A percentile compares a stretch with the other conserved stretches of the same genome.
These are phyloP conservation scores for Colletotrichum sansevieriae DNA, from an alignment of 2,329 filamentous ascomycete species.

Conservation along the genomic window DNA sequence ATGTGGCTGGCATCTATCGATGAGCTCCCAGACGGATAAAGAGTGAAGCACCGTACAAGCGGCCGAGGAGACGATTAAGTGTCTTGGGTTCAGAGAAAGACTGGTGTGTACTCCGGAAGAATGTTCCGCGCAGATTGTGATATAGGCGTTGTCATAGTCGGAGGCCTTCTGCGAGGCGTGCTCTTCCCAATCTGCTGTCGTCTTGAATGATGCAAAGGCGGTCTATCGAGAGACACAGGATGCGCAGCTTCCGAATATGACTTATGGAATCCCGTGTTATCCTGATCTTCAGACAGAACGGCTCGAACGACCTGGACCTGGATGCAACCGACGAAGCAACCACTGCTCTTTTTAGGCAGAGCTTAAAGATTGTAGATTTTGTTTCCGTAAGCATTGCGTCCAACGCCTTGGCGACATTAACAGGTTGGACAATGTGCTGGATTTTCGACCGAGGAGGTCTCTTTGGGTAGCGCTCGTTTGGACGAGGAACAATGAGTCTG, in stretches of 20 bases:
- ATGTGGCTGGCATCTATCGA: background rate
- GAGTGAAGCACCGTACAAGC: background rate
- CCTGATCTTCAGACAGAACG: background rate
- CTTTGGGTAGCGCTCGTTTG: too few species aligned
- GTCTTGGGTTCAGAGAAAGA: background rate
- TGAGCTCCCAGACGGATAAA: background rate
- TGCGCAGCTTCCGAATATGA: constrained; percentile 33
- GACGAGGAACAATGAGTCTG: too few species aligned
- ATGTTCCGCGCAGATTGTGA: constrained; percentile 22
- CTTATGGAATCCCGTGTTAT: constrained; percentile 42
- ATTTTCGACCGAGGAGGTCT: too few species aligned
- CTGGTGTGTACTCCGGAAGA: background rate
- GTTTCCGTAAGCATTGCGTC: too few species aligned
- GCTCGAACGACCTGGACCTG: background rate
- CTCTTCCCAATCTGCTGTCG: constrained; percentile 42
- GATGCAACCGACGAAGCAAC: background rate
- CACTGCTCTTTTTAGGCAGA: too few species aligned
- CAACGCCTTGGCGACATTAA: too few species aligned
- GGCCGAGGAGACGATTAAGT: background rate
- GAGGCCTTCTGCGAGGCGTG: constrained; percentile 41
- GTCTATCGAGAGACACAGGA: constrained; percentile 45
- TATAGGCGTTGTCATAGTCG: constrained; percentile 40
- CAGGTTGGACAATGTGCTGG: too few species aligned
- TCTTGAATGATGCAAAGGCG: constrained; percentile 46
- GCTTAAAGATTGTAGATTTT: too few species aligned